phyloP scores from a whole-genome alignment of 805 yeast genomes.

The Metschnikowia rubicola region DNA sequence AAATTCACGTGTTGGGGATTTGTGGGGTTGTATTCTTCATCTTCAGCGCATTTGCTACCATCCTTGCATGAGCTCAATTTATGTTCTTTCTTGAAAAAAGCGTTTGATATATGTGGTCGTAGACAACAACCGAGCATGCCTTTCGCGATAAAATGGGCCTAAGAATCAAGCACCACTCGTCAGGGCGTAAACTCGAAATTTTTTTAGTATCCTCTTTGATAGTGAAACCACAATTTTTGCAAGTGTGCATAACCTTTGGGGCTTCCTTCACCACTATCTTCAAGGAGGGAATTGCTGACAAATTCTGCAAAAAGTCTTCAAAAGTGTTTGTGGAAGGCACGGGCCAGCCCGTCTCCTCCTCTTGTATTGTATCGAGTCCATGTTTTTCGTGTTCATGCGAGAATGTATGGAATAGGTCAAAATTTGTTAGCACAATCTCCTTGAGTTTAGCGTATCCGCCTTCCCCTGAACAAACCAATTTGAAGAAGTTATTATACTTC shows the following conservation, averaged over 20 bases:
- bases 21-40: slow-evolving; percentile 4
- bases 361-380: slow-evolving; percentile 8
- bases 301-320: slow-evolving; percentile 18
- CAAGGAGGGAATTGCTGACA: slow-evolving; percentile 23
- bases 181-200: slow-evolving; percentile 10
- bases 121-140: slow-evolving; percentile 15
- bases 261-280: slow-evolving; percentile 25
- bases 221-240: slow-evolving; percentile 33
- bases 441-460: slow-evolving; percentile 30
- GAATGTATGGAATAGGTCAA: slow-evolving; percentile 26
- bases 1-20: slow-evolving; percentile 4
- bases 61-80: slow-evolving; percentile 1
- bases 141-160: slow-evolving; percentile 16
- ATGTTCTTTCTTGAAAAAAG: slow-evolving; percentile 10
- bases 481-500: slow-evolving; percentile 25
- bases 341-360: slow-evolving; percentile 18
- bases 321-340: slow-evolving; percentile 23
- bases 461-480: slow-evolving; percentile 32
- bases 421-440: slow-evolving; percentile 27
- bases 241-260: slow-evolving; percentile 23
- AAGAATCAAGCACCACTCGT: slow-evolving; percentile 20
- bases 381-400: slow-evolving; percentile 16
- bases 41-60: slow-evolving; percentile 4
- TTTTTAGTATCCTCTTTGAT: slow-evolving; percentile 11
- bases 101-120: slow-evolving; percentile 13